Conservation (phyloP, 805 yeast species). For the Monosporozyma unispora region DNA sequence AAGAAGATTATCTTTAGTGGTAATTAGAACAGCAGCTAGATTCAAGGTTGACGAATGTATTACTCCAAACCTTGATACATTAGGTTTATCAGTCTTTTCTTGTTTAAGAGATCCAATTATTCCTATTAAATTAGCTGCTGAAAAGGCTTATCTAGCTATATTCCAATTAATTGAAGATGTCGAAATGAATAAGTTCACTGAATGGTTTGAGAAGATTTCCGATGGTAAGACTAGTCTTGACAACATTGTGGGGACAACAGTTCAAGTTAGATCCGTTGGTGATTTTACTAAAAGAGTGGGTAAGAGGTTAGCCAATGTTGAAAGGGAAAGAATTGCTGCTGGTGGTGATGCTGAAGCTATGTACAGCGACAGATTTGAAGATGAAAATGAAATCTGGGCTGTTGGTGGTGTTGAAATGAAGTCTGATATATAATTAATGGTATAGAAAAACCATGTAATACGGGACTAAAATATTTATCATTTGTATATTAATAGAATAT, state of each 20-base stretch:
- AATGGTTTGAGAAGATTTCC: slow-evolving; percentile 49
- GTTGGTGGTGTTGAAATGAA: slow-evolving; percentile 58
- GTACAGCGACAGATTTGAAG: slow-evolving; percentile 78
- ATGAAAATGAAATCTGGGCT: slow-evolving; percentile 82
- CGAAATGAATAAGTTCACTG: slow-evolving; percentile 41
- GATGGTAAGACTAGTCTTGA: slow-evolving; percentile 23
- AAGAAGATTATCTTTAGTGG: slow-evolving; percentile 69
- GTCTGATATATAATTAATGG: slow-evolving; percentile 14
- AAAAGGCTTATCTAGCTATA: slow-evolving; percentile 70
- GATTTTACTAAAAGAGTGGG: slow-evolving; percentile 91
- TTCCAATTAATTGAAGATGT: slow-evolving; percentile 66
- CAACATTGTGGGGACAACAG: slow-evolving; percentile 37
- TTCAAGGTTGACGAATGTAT: slow-evolving; percentile 43
- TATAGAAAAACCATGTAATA: neutral
- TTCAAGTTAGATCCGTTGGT: slow-evolving; percentile 65
- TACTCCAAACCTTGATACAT: slow-evolving; percentile 41
- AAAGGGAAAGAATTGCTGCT: slow-evolving; percentile 76
- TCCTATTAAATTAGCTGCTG: slow-evolving; percentile 91
- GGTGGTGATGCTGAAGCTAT: slow-evolving; percentile 87
- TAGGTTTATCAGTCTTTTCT: slow-evolving; percentile 69
- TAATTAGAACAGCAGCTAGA: slow-evolving; percentile 65
- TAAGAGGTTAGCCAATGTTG: slow-evolving; percentile 74
- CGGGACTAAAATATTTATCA: neutral
- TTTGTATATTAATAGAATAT: neutral
- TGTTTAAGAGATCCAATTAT: slow-evolving; percentile 82